Conservation (phyloP, 163 green algal species). For the Picocystis sp. region DNA sequence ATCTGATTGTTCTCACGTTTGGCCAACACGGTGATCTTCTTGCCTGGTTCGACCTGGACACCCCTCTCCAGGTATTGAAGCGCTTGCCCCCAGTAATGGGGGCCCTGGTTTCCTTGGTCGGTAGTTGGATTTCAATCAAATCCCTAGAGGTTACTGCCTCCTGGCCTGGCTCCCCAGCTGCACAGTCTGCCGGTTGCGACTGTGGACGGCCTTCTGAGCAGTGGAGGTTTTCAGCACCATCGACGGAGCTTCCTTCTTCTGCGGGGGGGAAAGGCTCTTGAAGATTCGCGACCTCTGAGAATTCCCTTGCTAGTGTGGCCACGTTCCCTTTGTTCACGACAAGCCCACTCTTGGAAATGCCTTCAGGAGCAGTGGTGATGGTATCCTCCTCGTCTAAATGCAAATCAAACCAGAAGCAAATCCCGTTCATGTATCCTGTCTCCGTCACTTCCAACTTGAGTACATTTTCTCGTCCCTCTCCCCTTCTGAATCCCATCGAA, state of each 20-base stretch:
- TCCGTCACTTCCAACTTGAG: conserved; percentile 31
- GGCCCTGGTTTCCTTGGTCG: too few relatives aligned
- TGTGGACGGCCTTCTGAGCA: too few relatives aligned
- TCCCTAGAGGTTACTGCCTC: too few relatives aligned
- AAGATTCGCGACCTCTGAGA: too few relatives aligned
- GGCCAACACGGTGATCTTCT: conserved; percentile 36
- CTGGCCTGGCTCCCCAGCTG: too few relatives aligned
- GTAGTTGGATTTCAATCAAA: too few relatives aligned
- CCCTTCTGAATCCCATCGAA: conserved; percentile 34
- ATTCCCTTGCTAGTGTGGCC: too few relatives aligned
- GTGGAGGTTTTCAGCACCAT: too few relatives aligned
- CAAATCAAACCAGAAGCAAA: conserved; percentile 73
- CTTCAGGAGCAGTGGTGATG: conserved; percentile 26
- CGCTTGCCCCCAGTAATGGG: conserved; percentile 53
- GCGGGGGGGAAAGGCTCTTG: too few relatives aligned
- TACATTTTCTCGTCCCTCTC: conserved; percentile 25
- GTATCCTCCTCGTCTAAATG: conserved; percentile 51
- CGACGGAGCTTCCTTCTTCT: too few relatives aligned
- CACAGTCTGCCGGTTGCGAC: too few relatives aligned
- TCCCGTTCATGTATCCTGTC: conserved; percentile 47
- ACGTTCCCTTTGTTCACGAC: not conserved
- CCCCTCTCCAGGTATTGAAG: conserved; percentile 58
- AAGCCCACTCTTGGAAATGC: conserved; percentile 12
- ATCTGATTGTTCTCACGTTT: conserved; percentile 27
- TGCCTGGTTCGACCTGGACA: conserved; percentile 18